Evolutionary conservation across 805 yeast genomes (phyloP).

Genomic region (Candida pseudofarinosa): DNA sequence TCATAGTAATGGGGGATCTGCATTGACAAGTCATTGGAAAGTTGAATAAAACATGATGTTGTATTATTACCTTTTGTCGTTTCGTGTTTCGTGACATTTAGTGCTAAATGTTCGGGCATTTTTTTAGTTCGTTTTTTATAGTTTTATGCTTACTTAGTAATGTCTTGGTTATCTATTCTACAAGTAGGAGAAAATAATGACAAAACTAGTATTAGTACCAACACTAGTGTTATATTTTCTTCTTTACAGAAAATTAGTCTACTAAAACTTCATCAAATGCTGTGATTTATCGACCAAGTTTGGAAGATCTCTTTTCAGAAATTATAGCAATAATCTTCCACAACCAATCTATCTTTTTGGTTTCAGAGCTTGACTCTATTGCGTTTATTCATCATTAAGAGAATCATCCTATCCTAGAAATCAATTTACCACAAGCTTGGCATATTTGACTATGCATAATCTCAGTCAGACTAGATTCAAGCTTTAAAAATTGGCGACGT

Average conservation of each 20-base stretch:
- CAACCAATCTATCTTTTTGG: constrained; percentile 41
- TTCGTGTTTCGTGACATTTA: background rate
- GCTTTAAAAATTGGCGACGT: constrained; percentile 38
- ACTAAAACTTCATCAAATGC: too few species aligned
- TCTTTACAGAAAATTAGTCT: too few species aligned
- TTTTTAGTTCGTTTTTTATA: background rate
- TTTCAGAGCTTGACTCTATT: constrained; percentile 92
- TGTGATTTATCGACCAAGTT: too few species aligned
- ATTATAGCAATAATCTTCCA: constrained; percentile 71
- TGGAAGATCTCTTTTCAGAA: constrained; percentile 23
- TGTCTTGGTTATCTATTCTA: too few species aligned
- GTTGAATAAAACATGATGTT: constrained; percentile 22
- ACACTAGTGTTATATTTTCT: too few species aligned
- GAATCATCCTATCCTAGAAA: constrained; percentile 15
- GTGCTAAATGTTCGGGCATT: background rate
- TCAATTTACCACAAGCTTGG: constrained; percentile 40
- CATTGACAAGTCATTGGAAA: constrained; percentile 43
- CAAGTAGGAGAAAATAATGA: too few species aligned
- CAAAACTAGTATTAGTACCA: too few species aligned
- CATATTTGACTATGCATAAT: constrained; percentile 62
- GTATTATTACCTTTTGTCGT: background rate
- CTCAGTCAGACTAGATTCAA: constrained; percentile 21
- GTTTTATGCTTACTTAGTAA: background rate
- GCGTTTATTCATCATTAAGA: constrained; percentile 64
- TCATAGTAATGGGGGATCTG: constrained; percentile 25